Conservation (phyloP, 2,329 filamentous ascomycete species). For the Polychaeton citri region DNA sequence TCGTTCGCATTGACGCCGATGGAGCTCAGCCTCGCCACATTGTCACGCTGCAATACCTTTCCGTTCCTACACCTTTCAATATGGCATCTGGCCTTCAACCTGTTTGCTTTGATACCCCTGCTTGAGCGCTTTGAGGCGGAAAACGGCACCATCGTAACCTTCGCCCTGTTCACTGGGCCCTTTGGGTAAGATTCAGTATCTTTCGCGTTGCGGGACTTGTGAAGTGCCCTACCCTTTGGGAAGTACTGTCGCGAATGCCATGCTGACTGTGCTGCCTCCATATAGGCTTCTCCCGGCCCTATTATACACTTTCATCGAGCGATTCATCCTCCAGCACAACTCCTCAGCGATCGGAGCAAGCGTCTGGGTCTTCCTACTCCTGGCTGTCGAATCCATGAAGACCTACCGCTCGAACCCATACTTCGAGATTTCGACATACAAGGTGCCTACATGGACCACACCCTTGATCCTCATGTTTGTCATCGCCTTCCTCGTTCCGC, state of each 20-base stretch:
- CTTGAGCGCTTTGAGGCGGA: constrained; percentile 89
- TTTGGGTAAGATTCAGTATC: constrained; percentile 10
- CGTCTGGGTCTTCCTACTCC: constrained; percentile 82
- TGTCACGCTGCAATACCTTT: constrained; percentile 87
- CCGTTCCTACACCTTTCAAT: constrained; percentile 73
- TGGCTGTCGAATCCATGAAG: constrained; percentile 74
- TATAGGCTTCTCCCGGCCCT: constrained; percentile 53
- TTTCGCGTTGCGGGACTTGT: too few relatives aligned
- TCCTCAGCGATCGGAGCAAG: constrained; percentile 71
- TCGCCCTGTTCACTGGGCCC: constrained; percentile 74
- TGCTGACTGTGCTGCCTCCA: constrained; percentile 30
- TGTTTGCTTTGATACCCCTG: constrained; percentile 69
- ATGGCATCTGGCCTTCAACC: constrained; percentile 68
- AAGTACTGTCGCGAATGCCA: not conserved
- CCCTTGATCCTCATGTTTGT: constrained; percentile 67
- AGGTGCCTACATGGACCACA: constrained; percentile 85
- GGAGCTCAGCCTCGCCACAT: constrained; percentile 56
- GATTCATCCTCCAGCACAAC: constrained; percentile 56
- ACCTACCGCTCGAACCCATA: constrained; percentile 71
- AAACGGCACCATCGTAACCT: constrained; percentile 77
- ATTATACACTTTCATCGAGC: constrained; percentile 69
- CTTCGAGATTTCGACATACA: constrained; percentile 49
- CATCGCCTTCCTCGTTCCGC: constrained; percentile 62
- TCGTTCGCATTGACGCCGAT: constrained; percentile 72
- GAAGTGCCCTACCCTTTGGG: not conserved